These are phyloP conservation scores for Calonectria hongkongensis DNA, from an alignment of 2,329 filamentous ascomycete species.

Conservation along the genomic window DNA sequence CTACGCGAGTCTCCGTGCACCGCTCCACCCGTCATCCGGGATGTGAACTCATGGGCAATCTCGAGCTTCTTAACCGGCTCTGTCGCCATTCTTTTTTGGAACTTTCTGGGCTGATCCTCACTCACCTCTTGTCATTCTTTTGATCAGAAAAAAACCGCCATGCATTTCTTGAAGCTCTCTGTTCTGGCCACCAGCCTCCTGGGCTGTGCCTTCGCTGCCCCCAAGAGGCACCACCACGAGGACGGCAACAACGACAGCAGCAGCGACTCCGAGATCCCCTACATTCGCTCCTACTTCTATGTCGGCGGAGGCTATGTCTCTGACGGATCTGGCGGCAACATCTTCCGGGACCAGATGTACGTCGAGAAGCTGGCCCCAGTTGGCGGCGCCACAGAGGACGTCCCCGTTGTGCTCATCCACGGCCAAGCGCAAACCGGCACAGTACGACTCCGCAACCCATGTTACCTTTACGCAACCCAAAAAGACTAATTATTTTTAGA, in stretches of 20 bases:
- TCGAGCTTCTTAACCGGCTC: slow-evolving; percentile 6
- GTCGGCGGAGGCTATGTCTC: slow-evolving; percentile 46
- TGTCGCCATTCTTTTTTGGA: background rate
- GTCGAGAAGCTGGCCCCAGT: slow-evolving; percentile 47
- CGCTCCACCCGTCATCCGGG: slow-evolving; percentile 8
- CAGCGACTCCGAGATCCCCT: slow-evolving; percentile 37
- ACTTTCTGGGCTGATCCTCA: background rate
- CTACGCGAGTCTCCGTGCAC: slow-evolving; percentile 13
- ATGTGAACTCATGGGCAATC: background rate
- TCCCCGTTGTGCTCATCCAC: slow-evolving; percentile 50
- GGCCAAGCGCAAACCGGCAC: slow-evolving; percentile 51
- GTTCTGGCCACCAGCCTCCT: slow-evolving; percentile 15
- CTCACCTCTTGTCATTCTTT: slow-evolving; percentile 6
- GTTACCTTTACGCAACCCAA: background rate
- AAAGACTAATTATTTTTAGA: slow-evolving; percentile 34
- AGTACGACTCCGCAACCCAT: slow-evolving; percentile 27
- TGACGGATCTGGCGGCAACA: slow-evolving; percentile 45
- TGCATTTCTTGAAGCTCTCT: slow-evolving; percentile 32
- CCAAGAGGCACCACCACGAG: background rate
- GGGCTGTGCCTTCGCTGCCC: slow-evolving; percentile 18
- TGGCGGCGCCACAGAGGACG: slow-evolving; percentile 33
- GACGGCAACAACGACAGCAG: background rate
- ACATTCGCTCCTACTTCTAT: slow-evolving; percentile 49
- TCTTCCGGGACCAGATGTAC: slow-evolving; percentile 53
- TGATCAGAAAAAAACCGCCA: background rate